Evolutionary conservation across 805 yeast genomes (phyloP).

Genomic region (Cyberlindnera mrakii): DNA sequence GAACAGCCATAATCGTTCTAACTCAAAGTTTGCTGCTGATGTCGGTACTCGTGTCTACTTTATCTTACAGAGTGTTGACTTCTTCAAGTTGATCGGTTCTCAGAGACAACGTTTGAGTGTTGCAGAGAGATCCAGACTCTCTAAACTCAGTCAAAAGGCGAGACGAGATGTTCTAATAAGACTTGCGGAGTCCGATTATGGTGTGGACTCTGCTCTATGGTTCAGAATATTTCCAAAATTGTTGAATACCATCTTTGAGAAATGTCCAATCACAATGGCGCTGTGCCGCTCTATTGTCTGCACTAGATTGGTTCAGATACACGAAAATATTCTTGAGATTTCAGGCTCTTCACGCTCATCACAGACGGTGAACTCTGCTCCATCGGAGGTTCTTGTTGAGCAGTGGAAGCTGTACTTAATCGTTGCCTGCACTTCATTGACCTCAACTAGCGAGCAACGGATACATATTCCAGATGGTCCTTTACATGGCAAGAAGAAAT

Average conservation of each 20-base stretch:
- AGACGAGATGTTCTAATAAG: constrained; percentile 65
- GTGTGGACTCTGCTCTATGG: constrained; percentile 97
- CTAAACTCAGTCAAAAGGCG: constrained; percentile 50
- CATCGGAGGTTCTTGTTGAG: constrained; percentile 67
- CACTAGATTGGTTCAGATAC: constrained; percentile 79
- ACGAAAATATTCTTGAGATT: constrained; percentile 56
- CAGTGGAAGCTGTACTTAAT: constrained; percentile 88
- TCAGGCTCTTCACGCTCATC: constrained; percentile 34
- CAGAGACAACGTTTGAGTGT: constrained; percentile 47
- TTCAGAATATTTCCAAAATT: constrained; percentile 78
- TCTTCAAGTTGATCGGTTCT: constrained; percentile 51
- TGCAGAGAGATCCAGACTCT: constrained; percentile 71
- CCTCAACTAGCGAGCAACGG: constrained; percentile 84
- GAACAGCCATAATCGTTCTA: constrained; percentile 41
- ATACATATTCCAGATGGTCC: constrained; percentile 50
- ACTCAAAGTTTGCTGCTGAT: constrained; percentile 70
- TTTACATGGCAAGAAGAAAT: constrained; percentile 67
- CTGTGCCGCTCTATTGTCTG: constrained; percentile 88
- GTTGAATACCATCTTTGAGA: constrained; percentile 62
- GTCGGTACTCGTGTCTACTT: constrained; percentile 72
- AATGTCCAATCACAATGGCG: constrained; percentile 91
- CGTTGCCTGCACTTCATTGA: constrained; percentile 86
- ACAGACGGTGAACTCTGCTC: constrained; percentile 29
- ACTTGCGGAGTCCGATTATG: constrained; percentile 86
- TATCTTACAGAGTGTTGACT: constrained; percentile 65